Evolutionary conservation across 1,284 basidiomycete genomes (phyloP), one percentile per base, ranked within the genome.

Genomic region (Papiliotrema nemorosa): DNA sequence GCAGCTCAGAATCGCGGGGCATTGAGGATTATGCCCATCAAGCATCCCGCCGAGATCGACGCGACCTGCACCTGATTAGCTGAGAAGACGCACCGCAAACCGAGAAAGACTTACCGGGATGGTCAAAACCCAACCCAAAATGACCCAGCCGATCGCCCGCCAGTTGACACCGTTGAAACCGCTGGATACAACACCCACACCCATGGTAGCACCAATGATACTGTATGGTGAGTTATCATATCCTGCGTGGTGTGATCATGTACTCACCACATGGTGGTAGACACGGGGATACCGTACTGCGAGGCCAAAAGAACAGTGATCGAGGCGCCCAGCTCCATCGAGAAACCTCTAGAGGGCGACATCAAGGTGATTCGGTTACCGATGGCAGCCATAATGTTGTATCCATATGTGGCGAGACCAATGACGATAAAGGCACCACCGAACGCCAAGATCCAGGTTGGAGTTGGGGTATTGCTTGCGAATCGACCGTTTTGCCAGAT

Each of bases 291-390:
- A 50, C 60, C 63, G 57, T 66, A 62, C 53, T 64, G 76, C 5
- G 76, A 77, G 9, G 77, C 77, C 41, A 78, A 67, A 38, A 78
- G 67, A 56, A 78, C 74, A 33, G 75, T 77, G 60, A 78, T 75
- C 41, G 76, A 63, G 1, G 76, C 69, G 10, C 76, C 77, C 27
- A 79, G 61, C 61, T 79, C 77, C 78, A 79, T 79, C 7, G 70
- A 72, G 66, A 77, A 77, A 21, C 78, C 78, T 48, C 78, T 73
- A 10, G 75, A 76, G 3, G 78, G 78, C 1, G 76, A 77, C 55
- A 70, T 66, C 40, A 78, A 67, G 7, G 78, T 79, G 50, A 79
- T 67, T 24, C 68, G 66, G 72, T 78, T 78, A 26, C 77, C 77
- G 53, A 78, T 67, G 14, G 74, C 70, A 3, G 55, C 36, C 68